phyloP scores from a whole-genome alignment of 1,284 basidiomycete genomes.

The Heterobasidion annosum region DNA sequence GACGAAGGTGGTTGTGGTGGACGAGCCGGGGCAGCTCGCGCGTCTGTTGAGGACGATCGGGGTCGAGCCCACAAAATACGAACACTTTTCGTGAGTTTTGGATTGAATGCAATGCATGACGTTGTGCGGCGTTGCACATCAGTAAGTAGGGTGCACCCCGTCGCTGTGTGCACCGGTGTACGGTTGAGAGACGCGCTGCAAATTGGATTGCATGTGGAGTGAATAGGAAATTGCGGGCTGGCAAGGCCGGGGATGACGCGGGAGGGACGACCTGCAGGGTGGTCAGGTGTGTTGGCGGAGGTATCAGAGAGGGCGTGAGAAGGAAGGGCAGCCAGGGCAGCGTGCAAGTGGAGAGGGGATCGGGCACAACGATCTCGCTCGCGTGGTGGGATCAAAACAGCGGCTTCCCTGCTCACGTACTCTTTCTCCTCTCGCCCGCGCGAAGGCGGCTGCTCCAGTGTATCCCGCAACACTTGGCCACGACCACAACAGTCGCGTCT shows the following conservation, averaged over 20 bases:
- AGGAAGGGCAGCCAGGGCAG: neutral
- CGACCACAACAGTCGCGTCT: neutral
- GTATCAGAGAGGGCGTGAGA: too few species aligned
- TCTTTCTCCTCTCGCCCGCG: too few species aligned
- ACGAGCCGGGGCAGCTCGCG: conserved; percentile 34
- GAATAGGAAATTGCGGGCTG: too few species aligned
- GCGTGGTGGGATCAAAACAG: neutral
- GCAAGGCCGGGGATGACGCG: too few species aligned
- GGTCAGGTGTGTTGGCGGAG: too few species aligned
- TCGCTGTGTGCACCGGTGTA: too few species aligned
- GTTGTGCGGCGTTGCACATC: too few species aligned
- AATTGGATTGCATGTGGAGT: too few species aligned
- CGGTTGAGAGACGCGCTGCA: too few species aligned
- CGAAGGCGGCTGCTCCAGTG: too few species aligned
- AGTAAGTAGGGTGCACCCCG: too few species aligned
- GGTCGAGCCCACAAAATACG: conserved; percentile 21
- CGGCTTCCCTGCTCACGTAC: neutral
- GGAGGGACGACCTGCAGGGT: too few species aligned
- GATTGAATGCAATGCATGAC: neutral
- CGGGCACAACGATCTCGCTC: neutral
- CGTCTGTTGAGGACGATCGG: conserved; percentile 39
- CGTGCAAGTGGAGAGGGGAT: neutral
- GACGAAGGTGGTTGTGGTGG: conserved; percentile 16
- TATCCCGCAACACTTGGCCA: neutral
- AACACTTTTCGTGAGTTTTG: conserved; percentile 34